phyloP scores from a whole-genome alignment of 208 protist species.

The Trypanosoma conorhini region DNA sequence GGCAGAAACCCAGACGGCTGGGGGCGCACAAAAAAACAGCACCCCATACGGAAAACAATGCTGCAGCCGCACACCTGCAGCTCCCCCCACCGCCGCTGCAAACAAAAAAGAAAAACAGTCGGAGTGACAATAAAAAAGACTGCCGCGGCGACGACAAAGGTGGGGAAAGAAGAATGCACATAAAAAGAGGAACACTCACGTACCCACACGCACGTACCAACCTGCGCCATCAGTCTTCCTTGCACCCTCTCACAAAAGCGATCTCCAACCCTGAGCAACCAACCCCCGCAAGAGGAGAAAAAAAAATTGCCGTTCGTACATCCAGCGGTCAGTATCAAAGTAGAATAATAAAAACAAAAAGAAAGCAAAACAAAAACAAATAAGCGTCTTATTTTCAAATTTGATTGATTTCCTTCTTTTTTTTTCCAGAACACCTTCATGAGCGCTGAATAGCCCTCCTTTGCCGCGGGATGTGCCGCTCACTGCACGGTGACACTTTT shows the following conservation, averaged over 20 bases:
- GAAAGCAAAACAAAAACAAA: too few species aligned
- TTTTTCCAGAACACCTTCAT: not conserved
- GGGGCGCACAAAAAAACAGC: not conserved
- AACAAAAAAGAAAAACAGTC: constrained; percentile 5
- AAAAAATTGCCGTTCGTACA: too few species aligned
- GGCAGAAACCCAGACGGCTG: not conserved
- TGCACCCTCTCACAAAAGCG: too few species aligned
- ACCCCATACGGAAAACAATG: not conserved
- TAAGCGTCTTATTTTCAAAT: constrained; percentile 4
- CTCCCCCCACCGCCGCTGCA: not conserved
- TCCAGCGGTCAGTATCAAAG: too few species aligned
- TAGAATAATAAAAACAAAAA: too few species aligned
- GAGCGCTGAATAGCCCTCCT: not conserved
- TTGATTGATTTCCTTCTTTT: constrained; percentile 11
- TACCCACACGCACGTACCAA: too few species aligned
- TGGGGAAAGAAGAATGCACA: not conserved
- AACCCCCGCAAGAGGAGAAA: too few species aligned
- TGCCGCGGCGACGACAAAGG: too few species aligned
- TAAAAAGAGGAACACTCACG: constrained; percentile 2
- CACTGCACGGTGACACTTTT: constrained; percentile 97
- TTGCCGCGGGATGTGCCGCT: not conserved
- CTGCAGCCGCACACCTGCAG: not conserved
- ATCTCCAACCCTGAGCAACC: too few species aligned
- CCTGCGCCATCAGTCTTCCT: too few species aligned
- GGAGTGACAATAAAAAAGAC: not conserved